phyloP scores from a whole-genome alignment of 495 filamentous ascomycete species.

The Neurospora cerealis region DNA sequence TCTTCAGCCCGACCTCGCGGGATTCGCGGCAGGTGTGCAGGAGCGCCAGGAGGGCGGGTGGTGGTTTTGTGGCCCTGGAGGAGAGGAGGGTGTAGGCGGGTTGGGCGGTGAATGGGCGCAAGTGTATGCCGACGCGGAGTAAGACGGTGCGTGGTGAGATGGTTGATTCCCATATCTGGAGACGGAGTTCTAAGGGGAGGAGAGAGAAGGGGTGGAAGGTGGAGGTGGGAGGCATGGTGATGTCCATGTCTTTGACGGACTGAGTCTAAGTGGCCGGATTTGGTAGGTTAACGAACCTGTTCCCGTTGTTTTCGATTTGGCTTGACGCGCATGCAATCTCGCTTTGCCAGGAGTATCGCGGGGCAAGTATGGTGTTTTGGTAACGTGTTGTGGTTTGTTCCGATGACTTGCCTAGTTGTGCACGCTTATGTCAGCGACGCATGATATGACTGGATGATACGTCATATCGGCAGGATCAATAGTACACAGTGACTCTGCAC shows the following conservation, averaged over 20 bases:
- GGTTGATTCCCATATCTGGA: conserved; percentile 22
- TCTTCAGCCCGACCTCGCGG: background rate
- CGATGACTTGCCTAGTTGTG: background rate
- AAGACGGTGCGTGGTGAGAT: background rate
- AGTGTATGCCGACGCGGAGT: background rate
- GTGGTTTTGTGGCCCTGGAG: background rate
- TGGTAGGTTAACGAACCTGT: too few species aligned
- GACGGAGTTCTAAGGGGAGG: conserved; percentile 28
- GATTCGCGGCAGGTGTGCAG: background rate
- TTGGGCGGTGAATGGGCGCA: background rate
- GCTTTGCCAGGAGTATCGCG: too few species aligned
- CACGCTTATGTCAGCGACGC: background rate
- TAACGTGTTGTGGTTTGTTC: background rate
- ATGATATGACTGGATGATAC: background rate
- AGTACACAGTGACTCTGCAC: background rate
- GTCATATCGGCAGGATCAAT: too few species aligned
- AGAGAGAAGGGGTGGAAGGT: conserved; percentile 21
- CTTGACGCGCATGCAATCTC: too few species aligned
- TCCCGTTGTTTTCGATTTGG: too few species aligned
- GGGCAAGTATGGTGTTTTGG: too few species aligned
- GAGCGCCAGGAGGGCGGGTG: too few species aligned
- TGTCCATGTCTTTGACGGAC: background rate
- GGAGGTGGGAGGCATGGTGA: background rate
- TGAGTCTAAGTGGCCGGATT: background rate
- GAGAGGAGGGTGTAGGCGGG: background rate